Percentiles rank a stretch among this genome's conserved stretches.
These are phyloP conservation scores for Scheffersomyces parashehatae DNA, from an alignment of 1,139 yeast genomes.

Conservation along the genomic window DNA sequence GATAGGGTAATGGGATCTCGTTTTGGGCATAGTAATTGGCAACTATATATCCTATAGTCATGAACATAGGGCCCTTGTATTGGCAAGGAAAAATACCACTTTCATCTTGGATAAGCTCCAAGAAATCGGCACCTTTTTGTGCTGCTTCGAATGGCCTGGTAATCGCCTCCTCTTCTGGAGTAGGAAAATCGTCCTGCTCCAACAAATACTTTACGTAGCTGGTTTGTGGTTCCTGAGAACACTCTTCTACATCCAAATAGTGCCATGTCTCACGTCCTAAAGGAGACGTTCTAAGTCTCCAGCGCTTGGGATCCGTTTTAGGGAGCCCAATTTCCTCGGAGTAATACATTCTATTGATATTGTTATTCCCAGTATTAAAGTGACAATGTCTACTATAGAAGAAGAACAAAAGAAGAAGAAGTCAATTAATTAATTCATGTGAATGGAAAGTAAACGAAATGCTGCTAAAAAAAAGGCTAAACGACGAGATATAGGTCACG, in stretches of 20 bases:
- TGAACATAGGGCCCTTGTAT: slow-evolving; percentile 97
- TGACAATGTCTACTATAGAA: not conserved
- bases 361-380: too few relatives aligned
- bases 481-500: too few relatives aligned
- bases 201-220: slow-evolving; percentile 60
- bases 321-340: slow-evolving; percentile 66
- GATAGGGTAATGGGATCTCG: slow-evolving; percentile 66
- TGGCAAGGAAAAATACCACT: slow-evolving; percentile 89
- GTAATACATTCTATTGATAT: slow-evolving; percentile 35
- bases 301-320: slow-evolving; percentile 65
- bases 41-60: slow-evolving; percentile 86
- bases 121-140: slow-evolving; percentile 72
- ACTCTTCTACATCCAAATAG: slow-evolving; percentile 49
- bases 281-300: slow-evolving; percentile 74
- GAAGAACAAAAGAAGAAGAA: not conserved
- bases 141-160: slow-evolving; percentile 63
- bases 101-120: slow-evolving; percentile 65
- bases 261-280: slow-evolving; percentile 86
- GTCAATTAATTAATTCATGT: too few relatives aligned
- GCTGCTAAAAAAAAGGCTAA: too few relatives aligned
- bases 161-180: slow-evolving; percentile 34
- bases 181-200: slow-evolving; percentile 43
- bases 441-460: too few relatives aligned
- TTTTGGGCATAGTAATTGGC: slow-evolving; percentile 70
- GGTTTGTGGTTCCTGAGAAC: slow-evolving; percentile 49